Base-by-base conservation (phyloP, 768 basidiomycete genomes). In the Leccinellum albellum region DNA sequence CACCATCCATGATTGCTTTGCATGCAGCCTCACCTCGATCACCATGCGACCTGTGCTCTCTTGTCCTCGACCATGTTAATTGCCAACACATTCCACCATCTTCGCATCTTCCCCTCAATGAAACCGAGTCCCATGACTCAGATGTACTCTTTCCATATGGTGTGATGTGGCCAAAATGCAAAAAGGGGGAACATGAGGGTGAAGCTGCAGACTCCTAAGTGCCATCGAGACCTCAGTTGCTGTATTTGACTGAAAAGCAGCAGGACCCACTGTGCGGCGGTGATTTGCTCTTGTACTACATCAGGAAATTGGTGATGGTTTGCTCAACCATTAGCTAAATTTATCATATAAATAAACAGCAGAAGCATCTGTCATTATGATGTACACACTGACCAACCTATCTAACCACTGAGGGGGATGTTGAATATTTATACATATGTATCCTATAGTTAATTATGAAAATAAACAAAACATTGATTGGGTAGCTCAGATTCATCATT, bases 131-230 rank as follows among this genome's bases (percentile, higher is more conserved):
- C 94, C 83, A 97, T 91, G 26, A 26, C 26, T 68, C 86, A 86
- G 61, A 92, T 84, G 68, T 94, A 96, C 71, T 95, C 94, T 21
- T 78, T 78, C 94, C 94, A 98, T 71, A 98, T 76, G 55, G 70
- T 94, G 91, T 23, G 82, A 80, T 4, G 94, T 91, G 3, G 89
- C 88, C 20, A 94, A 76, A 58, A 97, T 85, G 73, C 94, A 97
- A 32, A 97, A 77, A 21, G 82, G 75, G 3, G 91, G 82, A 17
- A 81, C 81, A 93, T n/a, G n/a, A n/a, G n/a, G n/a, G 67, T 95
- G 94, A 50, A 95, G 76, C 72, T 93, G 91, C 24, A 96, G 74
- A 6, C 94, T 94, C 61, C 91, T 94, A 65, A 31, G 33, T 12
- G 24, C 3, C 42, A 51, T 31, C 33, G 15, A 33, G 13, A 46